Conservation (phyloP, 768 basidiomycete genomes). For the Trametes sanguinea region DNA sequence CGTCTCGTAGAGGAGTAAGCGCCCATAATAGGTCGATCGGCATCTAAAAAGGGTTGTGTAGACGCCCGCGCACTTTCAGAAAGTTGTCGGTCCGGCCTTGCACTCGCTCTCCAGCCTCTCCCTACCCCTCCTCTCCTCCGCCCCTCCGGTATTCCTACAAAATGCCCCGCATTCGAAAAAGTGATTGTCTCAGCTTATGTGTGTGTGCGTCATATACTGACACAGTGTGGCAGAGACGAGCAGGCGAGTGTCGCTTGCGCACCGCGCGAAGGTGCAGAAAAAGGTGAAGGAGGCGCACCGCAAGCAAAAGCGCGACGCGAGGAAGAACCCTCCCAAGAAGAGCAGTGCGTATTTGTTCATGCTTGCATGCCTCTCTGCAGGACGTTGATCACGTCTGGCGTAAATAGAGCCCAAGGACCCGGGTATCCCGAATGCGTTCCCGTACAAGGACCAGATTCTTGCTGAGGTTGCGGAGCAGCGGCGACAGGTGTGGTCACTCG, state of each 20-base stretch:
- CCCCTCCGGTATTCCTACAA: not conserved
- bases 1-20: not conserved
- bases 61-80: not conserved
- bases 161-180: slow-evolving; percentile 74
- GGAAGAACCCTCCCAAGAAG: slow-evolving; percentile 87
- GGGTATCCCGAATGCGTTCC: slow-evolving; percentile 91
- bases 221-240: slow-evolving; percentile 64
- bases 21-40: not conserved
- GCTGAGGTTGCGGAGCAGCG: slow-evolving; percentile 87
- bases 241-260: slow-evolving; percentile 72
- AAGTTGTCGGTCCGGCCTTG: not conserved
- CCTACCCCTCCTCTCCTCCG: not conserved
- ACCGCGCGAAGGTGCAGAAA: slow-evolving; percentile 70
- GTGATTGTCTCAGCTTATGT: slow-evolving; percentile 38
- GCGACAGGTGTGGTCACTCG: slow-evolving; percentile 53
- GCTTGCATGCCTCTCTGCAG: not conserved
- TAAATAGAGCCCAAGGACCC: slow-evolving; percentile 80
- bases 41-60: not conserved
- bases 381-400: slow-evolving; percentile 10
- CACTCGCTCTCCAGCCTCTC: not conserved
- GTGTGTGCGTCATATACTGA: not conserved
- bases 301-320: slow-evolving; percentile 72
- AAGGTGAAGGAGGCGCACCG: slow-evolving; percentile 76
- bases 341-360: slow-evolving; percentile 57
- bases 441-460: slow-evolving; percentile 91